These are phyloP conservation scores for Suillus tomentosus DNA, from an alignment of 768 basidiomycete species.

Conservation along the genomic window DNA sequence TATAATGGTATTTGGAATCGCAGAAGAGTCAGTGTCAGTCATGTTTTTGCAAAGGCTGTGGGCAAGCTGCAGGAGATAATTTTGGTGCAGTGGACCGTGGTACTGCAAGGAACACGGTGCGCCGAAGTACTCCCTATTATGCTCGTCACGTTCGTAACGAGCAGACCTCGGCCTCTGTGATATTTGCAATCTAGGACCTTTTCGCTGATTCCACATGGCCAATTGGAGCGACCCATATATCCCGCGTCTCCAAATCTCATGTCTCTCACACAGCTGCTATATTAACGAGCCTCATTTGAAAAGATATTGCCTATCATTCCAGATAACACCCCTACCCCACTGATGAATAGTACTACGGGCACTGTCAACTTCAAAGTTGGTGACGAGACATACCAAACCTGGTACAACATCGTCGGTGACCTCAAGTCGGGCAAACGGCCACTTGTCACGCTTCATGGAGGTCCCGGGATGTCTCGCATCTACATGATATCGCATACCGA, in stretches of 20 bases:
- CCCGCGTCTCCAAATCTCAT: too few relatives aligned
- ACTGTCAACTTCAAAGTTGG: constrained; percentile 24
- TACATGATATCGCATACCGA: constrained; percentile 43
- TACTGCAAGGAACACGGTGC: neutral
- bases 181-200: too few relatives aligned
- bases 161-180: neutral
- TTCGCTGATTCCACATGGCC: too few relatives aligned
- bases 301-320: too few relatives aligned
- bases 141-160: neutral
- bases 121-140: neutral
- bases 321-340: neutral
- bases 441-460: constrained; percentile 45
- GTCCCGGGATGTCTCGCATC: constrained; percentile 39
- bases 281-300: too few relatives aligned
- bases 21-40: neutral
- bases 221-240: too few relatives aligned
- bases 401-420: constrained; percentile 46
- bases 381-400: constrained; percentile 39
- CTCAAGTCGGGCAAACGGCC: constrained; percentile 36
- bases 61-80: neutral
- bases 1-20: neutral
- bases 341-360: constrained; percentile 28
- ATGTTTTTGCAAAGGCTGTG: neutral
- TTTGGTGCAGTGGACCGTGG: neutral
- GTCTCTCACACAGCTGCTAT: too few relatives aligned